Percentiles rank a stretch among this genome's conserved stretches.
Conservation (phyloP, 176 grass and related monocot species). For the Luzula sylvatica region DNA sequence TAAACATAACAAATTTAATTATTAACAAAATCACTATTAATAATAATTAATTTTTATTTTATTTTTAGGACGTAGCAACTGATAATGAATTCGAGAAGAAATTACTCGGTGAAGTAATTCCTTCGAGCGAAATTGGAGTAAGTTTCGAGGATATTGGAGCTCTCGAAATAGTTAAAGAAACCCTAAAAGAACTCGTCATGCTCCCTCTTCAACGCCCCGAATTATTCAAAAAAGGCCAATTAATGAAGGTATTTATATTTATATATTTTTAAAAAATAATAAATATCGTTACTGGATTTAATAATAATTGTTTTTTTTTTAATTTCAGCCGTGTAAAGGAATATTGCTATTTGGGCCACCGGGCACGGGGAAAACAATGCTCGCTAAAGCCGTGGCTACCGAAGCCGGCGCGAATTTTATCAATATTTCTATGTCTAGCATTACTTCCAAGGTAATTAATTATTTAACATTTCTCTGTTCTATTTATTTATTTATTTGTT, state of each 20-base stretch:
- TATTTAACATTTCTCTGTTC: slow-evolving; percentile 5
- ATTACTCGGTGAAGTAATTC: slow-evolving; percentile 88
- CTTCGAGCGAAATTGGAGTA: slow-evolving; percentile 90
- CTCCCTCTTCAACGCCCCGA: slow-evolving; percentile 95
- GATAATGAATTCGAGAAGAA: slow-evolving; percentile 98
- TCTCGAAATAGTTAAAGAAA: slow-evolving; percentile 93
- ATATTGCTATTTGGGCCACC: slow-evolving; percentile 97
- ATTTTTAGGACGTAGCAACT: slow-evolving; percentile 62
- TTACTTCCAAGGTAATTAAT: slow-evolving; percentile 67
- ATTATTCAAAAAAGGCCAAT: slow-evolving; percentile 88
- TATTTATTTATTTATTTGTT: slow-evolving; percentile 27
- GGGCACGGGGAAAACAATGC: slow-evolving; percentile 97
- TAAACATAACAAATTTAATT: no score
- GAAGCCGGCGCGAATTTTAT: slow-evolving; percentile 99
- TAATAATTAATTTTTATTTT: slow-evolving; percentile 15
- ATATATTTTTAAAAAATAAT: not conserved
- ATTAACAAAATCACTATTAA: not conserved
- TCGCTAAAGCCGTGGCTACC: slow-evolving; percentile 99
- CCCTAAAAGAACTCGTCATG: slow-evolving; percentile 98
- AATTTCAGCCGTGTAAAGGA: slow-evolving; percentile 80
- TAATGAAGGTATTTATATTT: slow-evolving; percentile 65
- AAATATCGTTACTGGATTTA: not conserved
- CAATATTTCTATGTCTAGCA: slow-evolving; percentile 99
- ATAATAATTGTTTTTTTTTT: not conserved
- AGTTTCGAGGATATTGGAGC: slow-evolving; percentile 92